Base-by-base conservation (phyloP, 2,329 filamentous ascomycete species). In the Diaporthe citriasiana region DNA sequence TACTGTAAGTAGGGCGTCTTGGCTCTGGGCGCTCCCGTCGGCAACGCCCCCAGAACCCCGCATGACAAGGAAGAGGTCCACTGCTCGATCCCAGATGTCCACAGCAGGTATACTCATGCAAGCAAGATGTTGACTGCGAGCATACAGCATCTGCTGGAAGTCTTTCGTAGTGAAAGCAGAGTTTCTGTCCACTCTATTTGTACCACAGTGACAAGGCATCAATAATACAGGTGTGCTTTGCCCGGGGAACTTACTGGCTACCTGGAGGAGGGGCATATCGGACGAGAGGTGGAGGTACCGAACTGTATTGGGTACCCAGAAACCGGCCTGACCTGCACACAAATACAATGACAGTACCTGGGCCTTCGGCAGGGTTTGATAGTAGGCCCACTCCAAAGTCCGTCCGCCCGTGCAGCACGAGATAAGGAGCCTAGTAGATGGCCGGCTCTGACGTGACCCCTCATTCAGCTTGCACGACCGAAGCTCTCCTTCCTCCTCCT, bases 11-110 rank as follows among this genome's bases (percentile, higher is more conserved):
- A 51, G 57, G n/a, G 27, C 8, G 27, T 17, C 59, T 65, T 65
- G 59, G 42, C 59, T 30, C 25, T 25, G 59, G 60, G 45, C 42
- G 42, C 30, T 51, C 63, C 60, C 63, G 63, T 51, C 63, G 63
- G 63, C 13, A 27, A 45, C 8, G 17, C n/a, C 38, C n/a, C 38
- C 6, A 42, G 57, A 42, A 47, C 60, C 60, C 60, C 45, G 60
- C 60, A 38, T 35, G 30, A 51, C 45, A 66, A 51, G 60, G 60
- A 51, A 51, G 30, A 8, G 40, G 15, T 15, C 9, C 27, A 17
- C 40, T 35, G 56, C 22, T 10, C n/a, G n/a, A n/a, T n/a, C 30
- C 27, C 1, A 25, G 12, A n/a, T 51, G 22, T 27, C 25, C 3
- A 19, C 15, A 66, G 42, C 33, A 12, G 15, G 17, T 30, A 47